phyloP scores from a whole-genome alignment of 768 basidiomycete genomes.

The Amanita exitialis region DNA sequence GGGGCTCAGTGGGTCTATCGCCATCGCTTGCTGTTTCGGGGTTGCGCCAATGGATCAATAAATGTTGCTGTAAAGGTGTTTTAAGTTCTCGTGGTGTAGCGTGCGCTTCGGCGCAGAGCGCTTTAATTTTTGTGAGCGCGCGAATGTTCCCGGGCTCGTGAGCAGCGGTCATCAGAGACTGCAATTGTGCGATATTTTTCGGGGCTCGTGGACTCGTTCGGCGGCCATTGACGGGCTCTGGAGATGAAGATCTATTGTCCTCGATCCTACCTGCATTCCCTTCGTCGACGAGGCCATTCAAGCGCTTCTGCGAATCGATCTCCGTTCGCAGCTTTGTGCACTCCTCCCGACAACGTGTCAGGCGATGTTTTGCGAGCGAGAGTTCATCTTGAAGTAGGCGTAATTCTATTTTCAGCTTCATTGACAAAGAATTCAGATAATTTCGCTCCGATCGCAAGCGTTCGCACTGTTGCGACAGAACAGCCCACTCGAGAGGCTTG shows the following conservation, averaged over 20 bases:
- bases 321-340: neutral
- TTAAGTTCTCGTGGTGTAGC: constrained; percentile 31
- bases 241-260: neutral
- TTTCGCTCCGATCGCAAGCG: constrained; percentile 1
- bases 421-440: neutral
- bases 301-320: neutral
- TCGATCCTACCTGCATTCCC: neutral
- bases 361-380: neutral
- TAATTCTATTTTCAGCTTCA: neutral
- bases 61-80: constrained; percentile 31
- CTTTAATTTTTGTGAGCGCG: constrained; percentile 30
- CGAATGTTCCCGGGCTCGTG: constrained; percentile 32
- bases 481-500: neutral
- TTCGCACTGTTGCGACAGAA: neutral
- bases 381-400: neutral
- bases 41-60: constrained; percentile 34
- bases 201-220: constrained; percentile 14
- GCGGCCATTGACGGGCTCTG: constrained; percentile 7
- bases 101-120: constrained; percentile 34
- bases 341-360: neutral
- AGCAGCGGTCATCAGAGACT: constrained; percentile 31
- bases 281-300: neutral
- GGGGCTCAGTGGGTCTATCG: neutral
- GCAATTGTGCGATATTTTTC: constrained; percentile 29
- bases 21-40: constrained; percentile 14